Evolutionary conservation across 768 basidiomycete species (phyloP), one percentile per base, ranked within the genome.

Genomic region (Mycena pura): DNA sequence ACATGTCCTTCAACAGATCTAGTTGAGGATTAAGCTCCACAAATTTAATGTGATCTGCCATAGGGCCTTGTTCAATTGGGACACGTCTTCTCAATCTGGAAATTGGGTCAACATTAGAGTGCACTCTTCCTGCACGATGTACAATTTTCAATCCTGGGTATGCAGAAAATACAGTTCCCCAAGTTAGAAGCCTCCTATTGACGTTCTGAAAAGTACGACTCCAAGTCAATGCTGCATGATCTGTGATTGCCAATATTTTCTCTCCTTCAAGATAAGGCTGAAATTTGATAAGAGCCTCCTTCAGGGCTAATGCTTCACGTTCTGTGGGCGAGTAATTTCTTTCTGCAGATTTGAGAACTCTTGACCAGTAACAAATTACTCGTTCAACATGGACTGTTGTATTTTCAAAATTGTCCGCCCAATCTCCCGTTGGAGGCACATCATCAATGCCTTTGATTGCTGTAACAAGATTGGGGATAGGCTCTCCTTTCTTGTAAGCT

Each of bases 251-350:
- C 9, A 68, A 55, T 6, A 77, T 64, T 3, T 34, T 46, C 64
- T 77, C 72, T 3, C 76, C 76, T 69, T 78, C 74, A 13, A 77
- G 68, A 60, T 70, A 75, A 2, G 75, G 70, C 54, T 76, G 74
- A 38, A 76, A 78, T 45, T 73, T 71, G 13, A 80, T n/a, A n/a
- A n/a, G n/a, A n/a, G n/a, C n/a, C n/a, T n/a, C n/a, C n/a, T n/a
- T n/a, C n/a, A n/a, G n/a, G n/a, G n/a, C n/a, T n/a, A n/a, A n/a
- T n/a, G n/a, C n/a, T n/a, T n/a, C n/a, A n/a, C n/a, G n/a, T n/a
- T n/a, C n/a, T n/a, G n/a, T n/a, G n/a, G n/a, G n/a, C n/a, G n/a
- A n/a, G n/a, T n/a, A n/a, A n/a, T n/a, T n/a, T n/a, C n/a, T n/a
- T n/a, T n/a, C n/a, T n/a, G n/a, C n/a, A n/a, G n/a, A n/a, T n/a